Evolutionary conservation across 1,284 basidiomycete species (phyloP).

Genomic region (Cutaneotrichosporon curvatum): DNA sequence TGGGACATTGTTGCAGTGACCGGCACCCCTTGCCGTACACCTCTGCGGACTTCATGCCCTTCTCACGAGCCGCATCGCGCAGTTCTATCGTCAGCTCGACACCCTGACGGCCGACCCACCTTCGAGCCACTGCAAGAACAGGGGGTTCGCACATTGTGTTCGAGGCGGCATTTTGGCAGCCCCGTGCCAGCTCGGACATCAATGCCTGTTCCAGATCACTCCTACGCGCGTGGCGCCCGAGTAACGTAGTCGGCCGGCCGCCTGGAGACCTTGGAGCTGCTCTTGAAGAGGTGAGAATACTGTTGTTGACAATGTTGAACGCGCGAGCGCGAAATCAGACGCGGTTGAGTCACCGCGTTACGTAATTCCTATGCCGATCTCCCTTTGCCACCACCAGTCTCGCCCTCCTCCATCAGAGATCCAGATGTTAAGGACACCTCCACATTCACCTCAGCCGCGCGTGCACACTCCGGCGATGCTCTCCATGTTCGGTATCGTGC

Average conservation of each 20-base stretch:
- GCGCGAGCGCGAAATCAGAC: not conserved
- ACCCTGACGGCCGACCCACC: slow-evolving; percentile 18
- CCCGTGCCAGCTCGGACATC: too few relatives aligned
- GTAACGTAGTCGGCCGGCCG: too few relatives aligned
- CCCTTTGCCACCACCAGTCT: not conserved
- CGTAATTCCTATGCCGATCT: not conserved
- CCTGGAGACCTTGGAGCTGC: not conserved
- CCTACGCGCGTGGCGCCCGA: too few relatives aligned
- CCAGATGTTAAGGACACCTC: too few relatives aligned
- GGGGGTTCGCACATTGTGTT: slow-evolving; percentile 38
- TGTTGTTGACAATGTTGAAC: not conserved
- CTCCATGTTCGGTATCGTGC: not conserved
- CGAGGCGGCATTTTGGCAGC: not conserved
- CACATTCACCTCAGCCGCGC: too few relatives aligned
- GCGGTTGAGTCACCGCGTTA: not conserved
- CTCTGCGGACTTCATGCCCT: slow-evolving; percentile 34
- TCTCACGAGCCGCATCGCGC: slow-evolving; percentile 32
- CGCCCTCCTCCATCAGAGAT: too few relatives aligned
- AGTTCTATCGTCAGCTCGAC: slow-evolving; percentile 26
- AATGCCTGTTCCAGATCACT: too few relatives aligned
- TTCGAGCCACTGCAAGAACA: slow-evolving; percentile 42
- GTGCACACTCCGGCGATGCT: too few relatives aligned
- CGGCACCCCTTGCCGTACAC: slow-evolving; percentile 36
- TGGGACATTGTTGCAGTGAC: slow-evolving; percentile 37
- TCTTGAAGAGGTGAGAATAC: not conserved